Evolutionary conservation across 805 yeast genomes (phyloP), one percentile per base, ranked within the genome.

Genomic region (Lachancea cidri): DNA sequence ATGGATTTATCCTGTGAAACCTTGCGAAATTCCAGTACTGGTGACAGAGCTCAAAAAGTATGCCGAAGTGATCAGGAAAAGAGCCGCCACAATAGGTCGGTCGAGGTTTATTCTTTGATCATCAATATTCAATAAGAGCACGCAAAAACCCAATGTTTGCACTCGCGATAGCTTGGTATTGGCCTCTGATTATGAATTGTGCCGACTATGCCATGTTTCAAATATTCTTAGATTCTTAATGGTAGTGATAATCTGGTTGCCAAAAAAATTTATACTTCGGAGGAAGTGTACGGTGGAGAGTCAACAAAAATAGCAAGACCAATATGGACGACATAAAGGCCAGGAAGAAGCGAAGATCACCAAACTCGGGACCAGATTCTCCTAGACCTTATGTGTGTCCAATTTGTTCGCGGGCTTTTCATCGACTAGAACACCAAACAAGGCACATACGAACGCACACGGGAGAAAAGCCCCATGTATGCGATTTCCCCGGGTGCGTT

Each of bases 361-460:
- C 44, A n/a, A 41, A 41, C 39, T 31, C 38, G 17, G 56, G 52
- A 7, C 46, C 45, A 5, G 58, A 55, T n/a, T 59, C 62, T 19
- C 64, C 65, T 29, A 50, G 77, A 61, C 89, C 89, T 1, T 83
- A 80, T 62, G 77, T 80, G 46, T 83, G 91, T 56, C 82, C 87
- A 3, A 70, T 81, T 55, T 83, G 91, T 57, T 76, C 76, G 30
- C 79, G 83, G 60, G 86, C 86, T 0, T 83, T 83, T 57, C 86
- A 81, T 55, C 68, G 91, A 43, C 60, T 83, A 33, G 91, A 83
- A 54, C 91, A 83, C 60, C 87, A 81, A 55, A 81, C 88, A 6
- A 71, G 91, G 53, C 91, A 83, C 53, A 80, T 83, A 44, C 67
- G 89, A 54, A 83, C 88, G 9, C 91, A 83, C 54, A 83, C 91